Percentiles rank a stretch among this genome's conserved stretches.
These are phyloP conservation scores for Trichophyton schoenleinii DNA, from an alignment of 2,329 filamentous ascomycete genomes.

Conservation along the genomic window DNA sequence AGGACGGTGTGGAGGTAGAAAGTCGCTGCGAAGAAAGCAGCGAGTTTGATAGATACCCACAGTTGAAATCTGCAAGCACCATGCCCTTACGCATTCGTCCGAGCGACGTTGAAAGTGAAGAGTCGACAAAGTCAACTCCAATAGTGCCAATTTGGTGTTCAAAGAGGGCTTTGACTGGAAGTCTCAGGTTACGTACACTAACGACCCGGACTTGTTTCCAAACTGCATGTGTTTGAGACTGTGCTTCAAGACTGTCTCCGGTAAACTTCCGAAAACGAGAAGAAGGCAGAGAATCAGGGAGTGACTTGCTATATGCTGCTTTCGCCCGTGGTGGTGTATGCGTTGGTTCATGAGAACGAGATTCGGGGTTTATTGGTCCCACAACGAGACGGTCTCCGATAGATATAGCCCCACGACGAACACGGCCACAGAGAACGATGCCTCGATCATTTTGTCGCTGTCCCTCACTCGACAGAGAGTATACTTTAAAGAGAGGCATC, in stretches of 20 bases:
- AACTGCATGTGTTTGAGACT: conserved; percentile 47
- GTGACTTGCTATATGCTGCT: conserved; percentile 21
- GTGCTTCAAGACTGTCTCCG: conserved; percentile 38
- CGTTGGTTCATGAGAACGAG: conserved; percentile 22
- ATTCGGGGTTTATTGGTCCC: conserved; percentile 53
- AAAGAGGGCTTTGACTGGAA: conserved; percentile 64
- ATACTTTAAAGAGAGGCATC: conserved; percentile 51
- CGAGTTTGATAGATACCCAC: conserved; percentile 20
- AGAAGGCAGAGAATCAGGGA: conserved; percentile 24
- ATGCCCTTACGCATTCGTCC: conserved; percentile 59
- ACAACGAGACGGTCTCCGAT: conserved; percentile 67
- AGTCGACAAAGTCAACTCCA: conserved; percentile 46
- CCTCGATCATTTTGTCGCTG: conserved; percentile 40
- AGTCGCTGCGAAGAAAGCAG: conserved; percentile 11
- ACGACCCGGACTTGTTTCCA: conserved; percentile 73
- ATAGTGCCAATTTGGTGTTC: conserved; percentile 82
- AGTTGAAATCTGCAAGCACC: conserved; percentile 56
- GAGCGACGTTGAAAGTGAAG: conserved; percentile 14
- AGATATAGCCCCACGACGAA: conserved; percentile 64
- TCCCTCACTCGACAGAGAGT: conserved; percentile 29
- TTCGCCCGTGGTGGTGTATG: conserved; percentile 15
- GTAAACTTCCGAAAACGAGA: conserved; percentile 21
- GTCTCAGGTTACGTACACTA: conserved; percentile 74
- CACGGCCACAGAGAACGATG: conserved; percentile 70
- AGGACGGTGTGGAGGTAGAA: conserved; percentile 15